phyloP scores from a whole-genome alignment of 2,329 filamentous ascomycete genomes.

The Botryotinia narcissicola region DNA sequence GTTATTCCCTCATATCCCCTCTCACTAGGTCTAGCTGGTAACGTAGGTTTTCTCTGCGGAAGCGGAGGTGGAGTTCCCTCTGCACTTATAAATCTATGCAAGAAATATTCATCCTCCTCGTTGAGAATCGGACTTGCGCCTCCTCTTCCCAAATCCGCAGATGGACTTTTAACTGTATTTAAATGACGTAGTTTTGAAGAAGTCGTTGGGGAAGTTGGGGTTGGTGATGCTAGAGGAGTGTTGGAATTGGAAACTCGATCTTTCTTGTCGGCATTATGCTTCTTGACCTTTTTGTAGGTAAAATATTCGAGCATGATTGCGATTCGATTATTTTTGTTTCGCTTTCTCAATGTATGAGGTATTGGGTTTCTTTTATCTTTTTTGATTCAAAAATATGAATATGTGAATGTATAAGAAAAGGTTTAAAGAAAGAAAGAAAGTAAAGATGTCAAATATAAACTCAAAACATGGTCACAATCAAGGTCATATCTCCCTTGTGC shows the following conservation, averaged over 20 bases:
- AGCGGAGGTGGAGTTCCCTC: conserved; percentile 52
- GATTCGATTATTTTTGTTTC: conserved; percentile 7
- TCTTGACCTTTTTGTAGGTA: conserved; percentile 60
- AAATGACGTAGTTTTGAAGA: conserved; percentile 10
- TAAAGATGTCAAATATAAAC: background rate
- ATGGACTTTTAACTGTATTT: conserved; percentile 12
- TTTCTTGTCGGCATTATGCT: conserved; percentile 52
- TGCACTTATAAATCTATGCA: conserved; percentile 53
- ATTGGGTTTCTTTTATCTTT: background rate
- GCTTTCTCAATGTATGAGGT: background rate
- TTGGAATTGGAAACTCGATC: conserved; percentile 14
- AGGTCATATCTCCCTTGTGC: background rate
- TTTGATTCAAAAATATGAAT: background rate
- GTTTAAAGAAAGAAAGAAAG: background rate
- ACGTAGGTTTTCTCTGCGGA: conserved; percentile 40
- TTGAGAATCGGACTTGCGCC: conserved; percentile 48
- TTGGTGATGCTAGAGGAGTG: conserved; percentile 18
- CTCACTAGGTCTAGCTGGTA: conserved; percentile 13
- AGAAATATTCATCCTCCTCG: conserved; percentile 57
- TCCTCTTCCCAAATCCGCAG: conserved; percentile 17
- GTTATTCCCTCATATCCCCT: background rate
- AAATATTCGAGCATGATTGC: conserved; percentile 61
- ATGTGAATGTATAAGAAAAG: background rate
- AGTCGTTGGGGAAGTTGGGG: background rate
- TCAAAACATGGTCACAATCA: conserved; percentile 4